Percentiles rank a stretch among this genome's conserved stretches.
Evolutionary conservation across 192 early-diverging fungal species (phyloP).

Genomic region (Chytriomyces confervae): DNA sequence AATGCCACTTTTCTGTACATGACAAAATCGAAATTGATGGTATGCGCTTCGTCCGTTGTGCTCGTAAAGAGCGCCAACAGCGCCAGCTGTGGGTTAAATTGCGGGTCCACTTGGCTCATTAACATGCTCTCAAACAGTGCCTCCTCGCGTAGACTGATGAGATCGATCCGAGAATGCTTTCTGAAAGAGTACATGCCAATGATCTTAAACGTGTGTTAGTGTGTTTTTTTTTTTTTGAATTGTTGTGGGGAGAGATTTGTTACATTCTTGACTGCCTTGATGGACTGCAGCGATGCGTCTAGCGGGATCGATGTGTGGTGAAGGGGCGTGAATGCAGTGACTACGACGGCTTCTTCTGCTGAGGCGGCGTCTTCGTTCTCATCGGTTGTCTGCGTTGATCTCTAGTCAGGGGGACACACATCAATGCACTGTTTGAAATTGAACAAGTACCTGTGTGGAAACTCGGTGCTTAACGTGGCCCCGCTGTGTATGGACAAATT

Average conservation of each 20-base stretch:
- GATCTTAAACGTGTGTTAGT: neutral
- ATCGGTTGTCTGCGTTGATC: constrained; percentile 6
- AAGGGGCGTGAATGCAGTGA: constrained; percentile 3
- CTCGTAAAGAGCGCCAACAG: neutral
- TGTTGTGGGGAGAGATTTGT: neutral
- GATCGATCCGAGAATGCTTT: neutral
- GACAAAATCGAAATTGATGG: constrained; percentile 5
- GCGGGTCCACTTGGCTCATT: neutral
- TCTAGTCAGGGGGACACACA: neutral
- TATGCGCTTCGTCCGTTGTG: neutral
- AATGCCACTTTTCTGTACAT: neutral
- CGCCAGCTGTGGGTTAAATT: neutral
- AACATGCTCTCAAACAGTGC: neutral
- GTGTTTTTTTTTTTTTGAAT: neutral
- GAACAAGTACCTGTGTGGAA: constrained; percentile 1
- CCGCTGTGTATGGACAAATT: neutral
- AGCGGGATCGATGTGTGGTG: neutral
- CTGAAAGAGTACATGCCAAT: constrained; percentile 12
- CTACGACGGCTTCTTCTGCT: neutral
- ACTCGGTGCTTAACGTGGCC: neutral
- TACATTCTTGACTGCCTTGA: neutral
- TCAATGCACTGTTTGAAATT: neutral
- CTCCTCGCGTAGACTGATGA: neutral
- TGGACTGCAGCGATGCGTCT: neutral
- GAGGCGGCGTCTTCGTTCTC: neutral